Percentiles rank a stretch among this genome's conserved stretches.
Evolutionary conservation across 768 basidiomycete genomes (phyloP).

Genomic region (Roridomyces roridus): DNA sequence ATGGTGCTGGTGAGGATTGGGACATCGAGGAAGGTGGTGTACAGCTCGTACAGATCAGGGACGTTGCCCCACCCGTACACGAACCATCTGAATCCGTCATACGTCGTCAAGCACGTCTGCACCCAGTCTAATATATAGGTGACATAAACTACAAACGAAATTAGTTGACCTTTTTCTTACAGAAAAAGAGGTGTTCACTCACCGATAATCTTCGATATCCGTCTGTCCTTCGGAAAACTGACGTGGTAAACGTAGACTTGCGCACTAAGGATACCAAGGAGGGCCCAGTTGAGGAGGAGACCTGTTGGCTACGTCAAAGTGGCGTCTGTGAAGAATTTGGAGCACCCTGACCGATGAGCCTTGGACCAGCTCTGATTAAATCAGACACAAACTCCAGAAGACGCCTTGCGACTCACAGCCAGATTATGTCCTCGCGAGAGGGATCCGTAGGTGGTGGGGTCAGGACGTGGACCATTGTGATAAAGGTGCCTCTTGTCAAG

Average conservation of each 20-base stretch:
- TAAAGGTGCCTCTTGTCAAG: neutral
- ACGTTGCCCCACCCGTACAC: conserved; percentile 22
- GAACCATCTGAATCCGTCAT: conserved; percentile 25
- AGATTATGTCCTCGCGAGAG: neutral
- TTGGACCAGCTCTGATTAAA: too few species aligned
- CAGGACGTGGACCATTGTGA: conserved; percentile 9
- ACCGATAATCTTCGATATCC: too few species aligned
- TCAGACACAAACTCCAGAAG: too few species aligned
- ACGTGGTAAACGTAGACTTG: too few species aligned
- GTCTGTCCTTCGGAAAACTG: too few species aligned
- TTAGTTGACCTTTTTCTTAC: too few species aligned
- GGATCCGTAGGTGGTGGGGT: conserved; percentile 9
- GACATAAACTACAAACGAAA: conserved; percentile 9
- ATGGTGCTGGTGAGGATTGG: conserved; percentile 17
- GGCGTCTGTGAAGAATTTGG: too few species aligned
- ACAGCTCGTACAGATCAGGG: neutral
- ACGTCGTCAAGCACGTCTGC: conserved; percentile 22
- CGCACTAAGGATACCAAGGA: too few species aligned
- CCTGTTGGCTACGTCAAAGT: too few species aligned
- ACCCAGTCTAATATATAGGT: conserved; percentile 24
- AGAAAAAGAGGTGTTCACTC: too few species aligned
- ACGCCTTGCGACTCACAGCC: neutral
- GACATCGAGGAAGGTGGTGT: conserved; percentile 19
- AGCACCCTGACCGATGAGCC: too few species aligned
- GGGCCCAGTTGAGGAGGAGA: too few species aligned